phyloP scores from a whole-genome alignment of 2,329 filamentous ascomycete species.

The Colletotrichum sp. region DNA sequence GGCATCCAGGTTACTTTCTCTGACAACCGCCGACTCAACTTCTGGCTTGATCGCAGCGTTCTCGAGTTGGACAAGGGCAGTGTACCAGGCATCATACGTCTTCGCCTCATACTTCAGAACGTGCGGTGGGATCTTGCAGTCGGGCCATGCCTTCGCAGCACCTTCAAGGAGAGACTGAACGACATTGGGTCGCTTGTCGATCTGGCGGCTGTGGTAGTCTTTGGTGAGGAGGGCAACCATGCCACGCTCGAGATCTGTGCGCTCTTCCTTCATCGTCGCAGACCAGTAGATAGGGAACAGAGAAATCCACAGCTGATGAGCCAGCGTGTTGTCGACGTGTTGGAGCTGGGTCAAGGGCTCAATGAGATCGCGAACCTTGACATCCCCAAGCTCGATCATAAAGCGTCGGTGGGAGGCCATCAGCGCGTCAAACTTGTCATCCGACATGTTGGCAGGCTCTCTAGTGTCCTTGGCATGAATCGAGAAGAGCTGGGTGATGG shows the following conservation, averaged over 20 bases:
- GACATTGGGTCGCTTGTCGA: conserved; percentile 95
- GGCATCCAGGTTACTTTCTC: conserved; percentile 95
- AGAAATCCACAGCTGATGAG: conserved; percentile 88
- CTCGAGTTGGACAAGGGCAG: conserved; percentile 88
- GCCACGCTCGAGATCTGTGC: conserved; percentile 86
- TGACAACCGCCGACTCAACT: conserved; percentile 80
- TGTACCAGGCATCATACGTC: conserved; percentile 97
- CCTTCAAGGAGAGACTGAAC: conserved; percentile 91
- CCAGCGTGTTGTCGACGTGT: conserved; percentile 81
- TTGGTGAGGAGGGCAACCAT: conserved; percentile 91
- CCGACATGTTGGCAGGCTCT: conserved; percentile 72
- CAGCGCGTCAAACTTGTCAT: conserved; percentile 82
- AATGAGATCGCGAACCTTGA: conserved; percentile 86
- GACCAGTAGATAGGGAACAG: conserved; percentile 96
- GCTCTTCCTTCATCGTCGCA: conserved; percentile 83
- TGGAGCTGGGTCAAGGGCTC: conserved; percentile 92
- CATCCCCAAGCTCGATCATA: conserved; percentile 79
- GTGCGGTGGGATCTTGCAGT: conserved; percentile 92
- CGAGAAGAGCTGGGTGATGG: conserved; percentile 75
- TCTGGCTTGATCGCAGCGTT: conserved; percentile 85
- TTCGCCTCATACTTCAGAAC: conserved; percentile 94
- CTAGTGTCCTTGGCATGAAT: conserved; percentile 74
- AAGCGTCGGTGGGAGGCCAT: conserved; percentile 84
- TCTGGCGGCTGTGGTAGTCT: conserved; percentile 92
- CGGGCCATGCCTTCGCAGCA: conserved; percentile 81